phyloP scores from a whole-genome alignment of 2,329 filamentous ascomycete species.

The Microcera coccophila region DNA sequence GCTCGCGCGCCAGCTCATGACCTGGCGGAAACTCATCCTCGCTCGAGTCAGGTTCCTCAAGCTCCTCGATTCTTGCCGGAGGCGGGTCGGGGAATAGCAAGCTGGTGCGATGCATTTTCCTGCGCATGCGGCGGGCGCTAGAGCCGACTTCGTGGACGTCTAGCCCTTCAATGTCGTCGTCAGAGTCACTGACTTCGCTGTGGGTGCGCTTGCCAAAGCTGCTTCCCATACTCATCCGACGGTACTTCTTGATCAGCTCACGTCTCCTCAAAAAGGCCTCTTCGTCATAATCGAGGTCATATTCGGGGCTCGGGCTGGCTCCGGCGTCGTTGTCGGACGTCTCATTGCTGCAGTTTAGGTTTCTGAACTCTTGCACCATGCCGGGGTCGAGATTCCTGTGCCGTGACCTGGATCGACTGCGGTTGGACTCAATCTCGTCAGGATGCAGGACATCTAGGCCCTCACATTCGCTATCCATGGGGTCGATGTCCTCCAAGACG shows the following conservation, averaged over 20 bases:
- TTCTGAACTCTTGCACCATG: slow-evolving; percentile 43
- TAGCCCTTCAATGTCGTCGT: slow-evolving; percentile 38
- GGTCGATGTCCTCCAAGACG: slow-evolving; percentile 46
- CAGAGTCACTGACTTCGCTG: slow-evolving; percentile 51
- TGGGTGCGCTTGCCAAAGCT: slow-evolving; percentile 54
- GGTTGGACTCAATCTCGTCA: slow-evolving; percentile 45
- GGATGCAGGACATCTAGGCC: slow-evolving; percentile 42
- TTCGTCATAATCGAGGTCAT: slow-evolving; percentile 37
- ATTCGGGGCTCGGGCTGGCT: slow-evolving; percentile 18
- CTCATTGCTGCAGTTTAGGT: slow-evolving; percentile 42
- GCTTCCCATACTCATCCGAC: slow-evolving; percentile 49
- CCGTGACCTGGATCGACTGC: slow-evolving; percentile 38
- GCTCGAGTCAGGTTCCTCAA: slow-evolving; percentile 50
- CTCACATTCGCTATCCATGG: slow-evolving; percentile 44
- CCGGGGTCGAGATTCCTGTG: slow-evolving; percentile 38
- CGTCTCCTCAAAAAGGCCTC: slow-evolving; percentile 39
- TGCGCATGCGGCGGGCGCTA: slow-evolving; percentile 46
- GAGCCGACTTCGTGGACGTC: slow-evolving; percentile 44
- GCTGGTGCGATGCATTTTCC: slow-evolving; percentile 45
- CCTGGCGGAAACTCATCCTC: slow-evolving; percentile 42
- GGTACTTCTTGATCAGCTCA: slow-evolving; percentile 41
- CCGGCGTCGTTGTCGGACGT: slow-evolving; percentile 35
- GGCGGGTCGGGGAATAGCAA: slow-evolving; percentile 49
- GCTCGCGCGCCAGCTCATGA: slow-evolving; percentile 43
- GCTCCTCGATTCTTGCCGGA: slow-evolving; percentile 49